Conservation (phyloP, 2,329 filamentous ascomycete species). For the Penicillium sp. region DNA sequence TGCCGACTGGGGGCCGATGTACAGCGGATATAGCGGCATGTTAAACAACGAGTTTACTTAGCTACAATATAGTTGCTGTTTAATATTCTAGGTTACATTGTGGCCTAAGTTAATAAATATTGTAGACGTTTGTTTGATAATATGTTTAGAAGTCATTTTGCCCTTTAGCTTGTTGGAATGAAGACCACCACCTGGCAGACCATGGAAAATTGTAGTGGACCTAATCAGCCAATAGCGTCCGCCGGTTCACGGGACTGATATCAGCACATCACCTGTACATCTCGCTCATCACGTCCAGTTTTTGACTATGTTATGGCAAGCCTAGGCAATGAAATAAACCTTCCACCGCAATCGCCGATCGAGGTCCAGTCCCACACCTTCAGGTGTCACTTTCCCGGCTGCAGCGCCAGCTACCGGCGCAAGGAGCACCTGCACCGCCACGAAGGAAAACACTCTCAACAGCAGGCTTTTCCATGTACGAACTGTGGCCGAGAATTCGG, state of each 20-base stretch:
- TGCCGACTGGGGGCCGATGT: too few species aligned
- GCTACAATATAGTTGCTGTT: too few species aligned
- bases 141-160: too few species aligned
- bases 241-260: background rate
- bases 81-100: too few species aligned
- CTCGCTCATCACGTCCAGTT: background rate
- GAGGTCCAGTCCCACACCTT: background rate
- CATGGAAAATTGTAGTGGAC: background rate
- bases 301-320: background rate
- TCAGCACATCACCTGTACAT: background rate
- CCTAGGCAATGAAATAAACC: background rate
- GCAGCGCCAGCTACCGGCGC: conserved; percentile 23
- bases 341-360: background rate
- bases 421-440: conserved; percentile 28
- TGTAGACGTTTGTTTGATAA: too few species aligned
- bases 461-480: conserved; percentile 13
- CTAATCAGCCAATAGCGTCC: background rate
- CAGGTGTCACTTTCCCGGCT: conserved; percentile 10
- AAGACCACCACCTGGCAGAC: too few species aligned
- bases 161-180: too few species aligned
- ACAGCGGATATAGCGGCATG: too few species aligned
- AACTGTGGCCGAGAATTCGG: conserved; percentile 16
- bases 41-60: too few species aligned
- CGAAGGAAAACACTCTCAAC: conserved; percentile 14
- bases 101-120: too few species aligned